A percentile compares a stretch with the other conserved stretches of the same genome.
phyloP scores from a whole-genome alignment of 75 land plant species.

The Ceratopteris richardii region DNA sequence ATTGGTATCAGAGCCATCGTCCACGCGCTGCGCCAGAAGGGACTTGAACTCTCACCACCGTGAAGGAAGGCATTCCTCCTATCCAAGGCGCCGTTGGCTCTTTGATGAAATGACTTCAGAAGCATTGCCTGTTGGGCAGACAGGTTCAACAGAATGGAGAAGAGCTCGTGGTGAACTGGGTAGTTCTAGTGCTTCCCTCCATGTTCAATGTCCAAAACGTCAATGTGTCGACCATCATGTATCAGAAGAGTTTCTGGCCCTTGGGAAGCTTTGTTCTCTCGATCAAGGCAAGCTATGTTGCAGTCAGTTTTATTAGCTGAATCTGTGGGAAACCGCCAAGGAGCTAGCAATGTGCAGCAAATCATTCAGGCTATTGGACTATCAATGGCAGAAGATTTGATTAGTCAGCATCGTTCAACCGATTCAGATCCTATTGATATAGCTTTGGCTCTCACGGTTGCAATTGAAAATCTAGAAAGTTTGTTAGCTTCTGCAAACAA shows the following conservation, averaged over 20 bases:
- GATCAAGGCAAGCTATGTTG: slow-evolving; percentile 24
- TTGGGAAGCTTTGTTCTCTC: slow-evolving; percentile 15
- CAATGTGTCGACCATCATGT: slow-evolving; percentile 76
- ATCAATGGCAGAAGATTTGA: no score
- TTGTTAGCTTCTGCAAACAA: slow-evolving; percentile 19
- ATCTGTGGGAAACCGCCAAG: slow-evolving; percentile 6
- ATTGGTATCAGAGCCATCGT: no score
- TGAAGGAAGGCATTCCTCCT: no score
- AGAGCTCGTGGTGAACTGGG: slow-evolving; percentile 65
- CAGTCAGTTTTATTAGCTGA: slow-evolving; percentile 5
- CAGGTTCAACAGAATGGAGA: slow-evolving; percentile 86
- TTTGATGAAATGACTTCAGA: slow-evolving; percentile 24
- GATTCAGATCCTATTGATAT: slow-evolving; percentile 67
- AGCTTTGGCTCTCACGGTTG: slow-evolving; percentile 64
- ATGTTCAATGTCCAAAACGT: slow-evolving; percentile 42
- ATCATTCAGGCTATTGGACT: slow-evolving; percentile 45
- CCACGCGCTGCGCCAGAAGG: no score
- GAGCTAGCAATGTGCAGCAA: slow-evolving; percentile 15
- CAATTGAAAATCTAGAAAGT: slow-evolving; percentile 44
- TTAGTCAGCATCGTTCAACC: no score
- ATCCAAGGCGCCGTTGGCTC: no score
- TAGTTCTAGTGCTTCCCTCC: slow-evolving; percentile 20
- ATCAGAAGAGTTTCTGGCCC: slow-evolving; percentile 34
- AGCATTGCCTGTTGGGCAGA: slow-evolving; percentile 75
- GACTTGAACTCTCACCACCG: no score